Conservation (phyloP, 305 asterid genomes). For the Plantago rigida region DNA sequence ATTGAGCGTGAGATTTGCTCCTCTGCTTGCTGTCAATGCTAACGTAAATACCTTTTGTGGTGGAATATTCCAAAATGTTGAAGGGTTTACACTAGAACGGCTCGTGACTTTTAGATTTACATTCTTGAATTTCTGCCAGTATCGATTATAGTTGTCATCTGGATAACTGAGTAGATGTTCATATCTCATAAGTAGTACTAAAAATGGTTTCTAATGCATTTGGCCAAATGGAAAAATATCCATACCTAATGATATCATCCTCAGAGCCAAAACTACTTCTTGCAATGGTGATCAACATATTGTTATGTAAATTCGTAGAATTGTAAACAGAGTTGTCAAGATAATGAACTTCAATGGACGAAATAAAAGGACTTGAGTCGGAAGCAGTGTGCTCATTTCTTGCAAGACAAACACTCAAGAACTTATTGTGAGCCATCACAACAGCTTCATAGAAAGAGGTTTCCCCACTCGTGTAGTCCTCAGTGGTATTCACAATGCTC, state of each 20-base stretch:
- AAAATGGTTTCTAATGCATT: neutral
- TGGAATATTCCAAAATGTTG: slow-evolving; percentile 68
- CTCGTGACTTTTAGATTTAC: slow-evolving; percentile 41
- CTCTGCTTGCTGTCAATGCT: slow-evolving; percentile 59
- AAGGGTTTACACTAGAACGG: slow-evolving; percentile 39
- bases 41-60: slow-evolving; percentile 50
- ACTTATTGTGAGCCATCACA: slow-evolving; percentile 45
- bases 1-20: slow-evolving; percentile 40
- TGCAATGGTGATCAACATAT: slow-evolving; percentile 50
- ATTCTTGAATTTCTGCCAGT: slow-evolving; percentile 57
- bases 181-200: slow-evolving; percentile 12
- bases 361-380: slow-evolving; percentile 58
- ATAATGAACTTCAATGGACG: slow-evolving; percentile 53
- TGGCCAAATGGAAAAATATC: neutral
- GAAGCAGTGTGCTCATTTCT: slow-evolving; percentile 43
- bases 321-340: slow-evolving; percentile 57
- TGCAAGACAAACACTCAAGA: slow-evolving; percentile 56
- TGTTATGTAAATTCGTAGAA: slow-evolving; percentile 47
- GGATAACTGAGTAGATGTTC: slow-evolving; percentile 49
- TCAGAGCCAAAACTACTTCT: slow-evolving; percentile 51
- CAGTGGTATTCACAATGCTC: slow-evolving; percentile 66
- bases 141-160: slow-evolving; percentile 65
- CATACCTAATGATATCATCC: slow-evolving; percentile 49
- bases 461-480: slow-evolving; percentile 49
- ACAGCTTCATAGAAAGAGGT: slow-evolving; percentile 69